Evolutionary conservation across 75 land plant genomes (phyloP), one percentile per base, ranked within the genome.

Genomic region (Pseudotsuga menziesii): DNA sequence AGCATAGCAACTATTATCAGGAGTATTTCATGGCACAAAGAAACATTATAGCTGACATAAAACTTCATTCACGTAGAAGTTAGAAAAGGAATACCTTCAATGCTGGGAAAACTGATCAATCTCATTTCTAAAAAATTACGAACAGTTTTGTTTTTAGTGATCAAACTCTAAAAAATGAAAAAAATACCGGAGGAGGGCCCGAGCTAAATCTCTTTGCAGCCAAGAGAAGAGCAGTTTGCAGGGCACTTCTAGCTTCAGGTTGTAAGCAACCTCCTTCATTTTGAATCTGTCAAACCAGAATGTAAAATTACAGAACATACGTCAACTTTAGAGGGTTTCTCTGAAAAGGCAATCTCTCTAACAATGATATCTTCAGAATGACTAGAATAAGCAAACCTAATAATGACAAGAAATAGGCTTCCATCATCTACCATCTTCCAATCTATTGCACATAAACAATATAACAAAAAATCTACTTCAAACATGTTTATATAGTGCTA

Each of bases 161-260:
- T 64, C 2, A 64, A 22, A 54, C 25, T 26, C 48, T 67, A 60
- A 27, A 75, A 32, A 17, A 58, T 58, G 61, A 57, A 3, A 56
- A 13, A 23, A 61, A 66, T 20, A 96, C 99, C 98, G 95, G 93
- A 35, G 90, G 86, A 75, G 99, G 98, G 22, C 99, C 99, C 27
- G 75, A 77, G 81, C 87, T 82, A 75, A 87, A 94, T 79, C 84
- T 91, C 78, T 83, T 90, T 22, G 99, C 95, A 75, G 99, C 91
- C 54, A 92, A 20, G 58, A 96, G 93, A 77, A 96, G 89, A 72
- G 98, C 98, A 80, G 88, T 92, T 39, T 92, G 88, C 78, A 96
- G 58, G 58, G 93, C 92, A 86, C 86, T 88, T 80, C 97, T 92
- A 13, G 83, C 91, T 14, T 76, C 95, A 60, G 78, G 59, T 44